These are phyloP conservation scores for Pseudogymnoascus sp. DNA, from an alignment of 2,329 filamentous ascomycete genomes.

Conservation along the genomic window DNA sequence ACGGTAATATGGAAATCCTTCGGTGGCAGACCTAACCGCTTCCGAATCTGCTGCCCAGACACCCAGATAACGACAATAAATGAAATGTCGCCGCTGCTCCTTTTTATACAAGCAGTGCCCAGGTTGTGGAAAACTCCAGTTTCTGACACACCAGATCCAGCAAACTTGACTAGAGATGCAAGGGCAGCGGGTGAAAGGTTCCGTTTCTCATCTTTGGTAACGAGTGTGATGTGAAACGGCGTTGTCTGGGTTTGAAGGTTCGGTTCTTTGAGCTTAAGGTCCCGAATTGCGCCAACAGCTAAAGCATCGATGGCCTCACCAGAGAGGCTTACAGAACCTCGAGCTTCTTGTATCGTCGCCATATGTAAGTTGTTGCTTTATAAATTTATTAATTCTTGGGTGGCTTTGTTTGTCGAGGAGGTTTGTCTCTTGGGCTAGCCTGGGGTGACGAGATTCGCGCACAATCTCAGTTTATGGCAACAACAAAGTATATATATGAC, in stretches of 20 bases:
- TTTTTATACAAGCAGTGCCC: background rate
- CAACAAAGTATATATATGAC: background rate
- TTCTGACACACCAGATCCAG: background rate
- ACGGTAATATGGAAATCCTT: conserved; percentile 12
- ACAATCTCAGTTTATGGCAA: background rate
- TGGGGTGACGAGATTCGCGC: background rate
- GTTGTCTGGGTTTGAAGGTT: background rate
- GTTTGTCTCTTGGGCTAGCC: background rate
- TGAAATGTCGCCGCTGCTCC: background rate
- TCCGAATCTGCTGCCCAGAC: conserved; percentile 11
- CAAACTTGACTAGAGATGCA: background rate
- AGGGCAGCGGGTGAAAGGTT: background rate
- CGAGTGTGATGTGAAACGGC: conserved; percentile 3
- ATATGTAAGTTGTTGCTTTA: background rate
- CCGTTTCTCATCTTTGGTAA: conserved; percentile 3
- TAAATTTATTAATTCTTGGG: background rate
- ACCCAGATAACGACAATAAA: conserved; percentile 13
- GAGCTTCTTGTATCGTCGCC: background rate
- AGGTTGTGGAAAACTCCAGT: background rate
- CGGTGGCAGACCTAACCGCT: conserved; percentile 5
- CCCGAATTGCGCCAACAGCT: background rate
- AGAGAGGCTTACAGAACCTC: background rate
- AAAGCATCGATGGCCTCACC: background rate
- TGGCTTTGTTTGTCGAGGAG: background rate
- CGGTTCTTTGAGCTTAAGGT: background rate